Evolutionary conservation across 208 protist species (phyloP).

Genomic region (Crithidia brevicula): DNA sequence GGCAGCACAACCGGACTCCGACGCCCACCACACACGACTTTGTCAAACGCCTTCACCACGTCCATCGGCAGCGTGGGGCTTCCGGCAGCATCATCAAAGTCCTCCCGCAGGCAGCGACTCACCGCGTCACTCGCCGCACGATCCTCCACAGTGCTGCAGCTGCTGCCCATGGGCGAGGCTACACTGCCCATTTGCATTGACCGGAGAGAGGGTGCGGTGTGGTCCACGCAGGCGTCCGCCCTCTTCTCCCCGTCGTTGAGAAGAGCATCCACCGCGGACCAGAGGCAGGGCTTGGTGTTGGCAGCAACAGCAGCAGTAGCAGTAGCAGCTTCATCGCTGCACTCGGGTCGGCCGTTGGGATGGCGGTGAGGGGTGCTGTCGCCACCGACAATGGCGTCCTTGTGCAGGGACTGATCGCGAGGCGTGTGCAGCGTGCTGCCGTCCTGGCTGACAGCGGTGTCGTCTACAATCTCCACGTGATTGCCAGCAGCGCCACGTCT

Average conservation of each 20-base stretch:
- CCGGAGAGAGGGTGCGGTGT: not conserved
- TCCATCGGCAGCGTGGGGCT: not conserved
- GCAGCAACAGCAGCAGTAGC: not conserved
- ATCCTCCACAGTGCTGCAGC: constrained; percentile 24
- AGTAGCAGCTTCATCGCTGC: not conserved
- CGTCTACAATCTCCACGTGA: too few relatives aligned
- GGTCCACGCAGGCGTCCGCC: not conserved
- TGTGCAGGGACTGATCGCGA: constrained; percentile 21
- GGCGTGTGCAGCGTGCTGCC: constrained; percentile 21
- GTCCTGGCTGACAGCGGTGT: not conserved
- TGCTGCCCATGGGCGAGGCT: constrained; percentile 15
- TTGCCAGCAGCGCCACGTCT: too few relatives aligned
- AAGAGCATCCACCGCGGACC: constrained; percentile 8
- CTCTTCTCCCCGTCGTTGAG: not conserved
- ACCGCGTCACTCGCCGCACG: not conserved
- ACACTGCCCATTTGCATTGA: not conserved
- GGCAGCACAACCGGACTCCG: constrained; percentile 5
- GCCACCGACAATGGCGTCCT: constrained; percentile 9
- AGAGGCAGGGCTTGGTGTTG: too few relatives aligned
- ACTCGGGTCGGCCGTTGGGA: not conserved
- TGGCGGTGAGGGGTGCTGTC: constrained; percentile 29
- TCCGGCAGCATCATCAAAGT: constrained; percentile 22
- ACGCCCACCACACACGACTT: not conserved
- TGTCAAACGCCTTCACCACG: too few relatives aligned
- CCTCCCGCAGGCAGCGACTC: constrained; percentile 20